A percentile compares a stretch with the other conserved stretches of the same genome.
Evolutionary conservation across 1,284 basidiomycete species (phyloP).

Genomic region (Rhodotorula sp.): DNA sequence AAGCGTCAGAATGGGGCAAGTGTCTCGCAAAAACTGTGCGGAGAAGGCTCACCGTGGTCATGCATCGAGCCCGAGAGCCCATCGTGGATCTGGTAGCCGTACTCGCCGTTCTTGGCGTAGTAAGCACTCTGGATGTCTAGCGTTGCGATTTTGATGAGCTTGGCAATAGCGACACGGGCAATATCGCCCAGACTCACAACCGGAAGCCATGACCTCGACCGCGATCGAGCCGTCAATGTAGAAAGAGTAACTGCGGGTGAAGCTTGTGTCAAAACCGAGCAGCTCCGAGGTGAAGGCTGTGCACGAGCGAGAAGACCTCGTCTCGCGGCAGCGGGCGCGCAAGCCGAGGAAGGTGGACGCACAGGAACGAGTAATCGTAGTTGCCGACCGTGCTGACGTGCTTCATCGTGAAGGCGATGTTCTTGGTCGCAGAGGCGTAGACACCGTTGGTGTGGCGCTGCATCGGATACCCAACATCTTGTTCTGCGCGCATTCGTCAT

Average conservation of each 20-base stretch:
- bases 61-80: constrained; percentile 47
- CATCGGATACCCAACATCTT: constrained; percentile 45
- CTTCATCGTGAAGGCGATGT: constrained; percentile 47
- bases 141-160: too few relatives aligned
- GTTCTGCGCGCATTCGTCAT: too few relatives aligned
- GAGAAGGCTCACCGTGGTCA: constrained; percentile 41
- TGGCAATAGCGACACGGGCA: too few relatives aligned
- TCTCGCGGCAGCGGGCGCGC: neutral
- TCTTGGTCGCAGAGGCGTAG: constrained; percentile 48
- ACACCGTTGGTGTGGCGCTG: constrained; percentile 46
- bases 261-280: constrained; percentile 30
- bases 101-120: constrained; percentile 46
- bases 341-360: neutral
- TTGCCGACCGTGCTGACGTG: constrained; percentile 48
- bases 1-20: too few relatives aligned
- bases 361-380: neutral
- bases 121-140: constrained; percentile 46
- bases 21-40: too few relatives aligned
- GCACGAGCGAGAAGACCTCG: too few relatives aligned
- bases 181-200: constrained; percentile 22
- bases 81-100: constrained; percentile 49
- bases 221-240: constrained; percentile 49
- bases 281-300: too few relatives aligned
- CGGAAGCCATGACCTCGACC: constrained; percentile 48
- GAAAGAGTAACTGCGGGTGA: constrained; percentile 48